A percentile compares a stretch with the other conserved stretches of the same genome.
These are phyloP conservation scores for Gracilaria domingensis DNA, from an alignment of 23 red algal species.

Conservation along the genomic window DNA sequence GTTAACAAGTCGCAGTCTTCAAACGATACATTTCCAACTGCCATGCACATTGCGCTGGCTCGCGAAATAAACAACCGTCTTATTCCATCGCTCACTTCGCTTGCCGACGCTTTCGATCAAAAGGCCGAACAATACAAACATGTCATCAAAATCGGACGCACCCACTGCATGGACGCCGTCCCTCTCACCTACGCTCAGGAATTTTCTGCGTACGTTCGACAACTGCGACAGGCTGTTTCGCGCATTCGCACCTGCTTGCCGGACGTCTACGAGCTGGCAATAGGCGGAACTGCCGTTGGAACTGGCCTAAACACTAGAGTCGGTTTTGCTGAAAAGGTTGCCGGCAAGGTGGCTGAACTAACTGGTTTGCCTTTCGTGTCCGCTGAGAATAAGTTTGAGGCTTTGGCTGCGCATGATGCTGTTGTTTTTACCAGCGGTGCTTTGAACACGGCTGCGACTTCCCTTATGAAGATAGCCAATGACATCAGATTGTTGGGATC, in stretches of 20 bases:
- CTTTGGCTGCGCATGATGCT: slow-evolving; percentile 94
- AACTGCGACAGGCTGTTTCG: slow-evolving; percentile 76
- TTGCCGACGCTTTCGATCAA: slow-evolving; percentile 76
- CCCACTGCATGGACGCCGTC: slow-evolving; percentile 96
- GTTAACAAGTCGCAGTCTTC: slow-evolving; percentile 96
- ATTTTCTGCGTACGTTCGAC: slow-evolving; percentile 91
- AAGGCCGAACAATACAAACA: slow-evolving; percentile 78
- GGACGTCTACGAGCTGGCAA: slow-evolving; percentile 88
- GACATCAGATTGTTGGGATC: slow-evolving; percentile 95
- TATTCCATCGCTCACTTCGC: slow-evolving; percentile 73
- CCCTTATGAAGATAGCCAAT: slow-evolving; percentile 97
- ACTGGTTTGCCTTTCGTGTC: slow-evolving; percentile 85
- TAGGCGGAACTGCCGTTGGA: slow-evolving; percentile 98
- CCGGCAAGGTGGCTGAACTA: slow-evolving; percentile 71
- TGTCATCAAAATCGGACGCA: slow-evolving; percentile 98
- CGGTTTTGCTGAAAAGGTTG: slow-evolving; percentile 89
- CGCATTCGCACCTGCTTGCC: slow-evolving; percentile 69
- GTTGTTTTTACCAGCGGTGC: slow-evolving; percentile 82
- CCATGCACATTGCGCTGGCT: slow-evolving; percentile 96
- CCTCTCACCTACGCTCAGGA: slow-evolving; percentile 92
- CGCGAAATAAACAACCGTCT: slow-evolving; percentile 68
- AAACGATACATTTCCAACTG: slow-evolving; percentile 99
- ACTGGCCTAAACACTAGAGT: slow-evolving; percentile 90
- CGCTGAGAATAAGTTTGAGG: slow-evolving; percentile 98
- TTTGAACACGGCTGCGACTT: slow-evolving; percentile 76